Conservation (phyloP, 2,329 filamentous ascomycete species). For the Zasmidium citrigriseum region DNA sequence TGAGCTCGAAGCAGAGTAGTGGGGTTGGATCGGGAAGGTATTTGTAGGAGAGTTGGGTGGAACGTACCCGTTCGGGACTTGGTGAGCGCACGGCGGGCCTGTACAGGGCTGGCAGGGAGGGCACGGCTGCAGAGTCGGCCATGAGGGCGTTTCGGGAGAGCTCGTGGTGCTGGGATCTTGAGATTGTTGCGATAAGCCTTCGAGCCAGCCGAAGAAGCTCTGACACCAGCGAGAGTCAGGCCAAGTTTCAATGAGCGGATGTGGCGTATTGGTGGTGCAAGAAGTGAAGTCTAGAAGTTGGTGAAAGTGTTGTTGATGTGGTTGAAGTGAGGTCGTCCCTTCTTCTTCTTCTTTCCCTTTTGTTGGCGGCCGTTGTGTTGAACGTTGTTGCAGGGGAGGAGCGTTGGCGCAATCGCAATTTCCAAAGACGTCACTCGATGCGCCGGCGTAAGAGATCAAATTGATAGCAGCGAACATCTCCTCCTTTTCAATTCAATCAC, state of each 20-base stretch:
- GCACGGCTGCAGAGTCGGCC: too few species aligned
- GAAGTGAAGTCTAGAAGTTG: not conserved
- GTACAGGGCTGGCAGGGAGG: constrained; percentile 3
- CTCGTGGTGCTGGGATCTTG: too few species aligned
- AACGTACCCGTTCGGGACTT: not conserved
- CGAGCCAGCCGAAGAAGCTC: constrained; percentile 1
- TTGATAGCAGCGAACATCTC: not conserved
- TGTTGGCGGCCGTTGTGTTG: not conserved
- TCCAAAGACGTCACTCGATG: not conserved
- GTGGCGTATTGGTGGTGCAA: too few species aligned
- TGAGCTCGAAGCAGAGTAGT: not conserved
- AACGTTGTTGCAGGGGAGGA: not conserved
- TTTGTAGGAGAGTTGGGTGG: not conserved
- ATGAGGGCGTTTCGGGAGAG: too few species aligned
- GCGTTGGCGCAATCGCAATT: not conserved
- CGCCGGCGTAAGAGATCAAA: not conserved
- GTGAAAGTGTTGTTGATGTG: not conserved
- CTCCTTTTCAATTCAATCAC: not conserved
- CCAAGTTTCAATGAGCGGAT: not conserved
- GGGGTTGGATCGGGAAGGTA: not conserved
- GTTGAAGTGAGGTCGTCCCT: too few species aligned
- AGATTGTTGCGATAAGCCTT: constrained; percentile 6
- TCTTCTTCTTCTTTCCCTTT: too few species aligned
- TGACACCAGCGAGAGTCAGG: not conserved
- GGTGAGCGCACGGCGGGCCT: not conserved